Percentiles rank a stretch among this genome's conserved stretches.
These are phyloP conservation scores for Oxalis stricta DNA, from an alignment of 441 rosid genomes.

Conservation along the genomic window DNA sequence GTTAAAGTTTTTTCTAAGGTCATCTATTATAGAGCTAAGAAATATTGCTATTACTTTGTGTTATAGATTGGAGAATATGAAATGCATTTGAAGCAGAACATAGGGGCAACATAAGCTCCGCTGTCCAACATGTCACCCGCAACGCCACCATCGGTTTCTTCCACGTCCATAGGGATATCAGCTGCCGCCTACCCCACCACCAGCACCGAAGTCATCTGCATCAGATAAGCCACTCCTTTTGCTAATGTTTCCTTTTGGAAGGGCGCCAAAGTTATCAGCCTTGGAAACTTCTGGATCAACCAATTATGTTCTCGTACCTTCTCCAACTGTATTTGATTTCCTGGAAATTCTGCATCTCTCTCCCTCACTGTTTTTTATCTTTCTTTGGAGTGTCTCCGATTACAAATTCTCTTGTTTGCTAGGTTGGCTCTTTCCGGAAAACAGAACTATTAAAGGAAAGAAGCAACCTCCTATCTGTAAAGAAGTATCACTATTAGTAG, in stretches of 20 bases:
- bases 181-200: slow-evolving; percentile 23
- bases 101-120: slow-evolving; percentile 39
- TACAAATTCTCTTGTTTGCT: slow-evolving; percentile 4
- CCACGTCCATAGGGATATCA: slow-evolving; percentile 51
- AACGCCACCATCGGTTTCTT: slow-evolving; percentile 52
- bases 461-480: slow-evolving; percentile 54
- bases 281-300: slow-evolving; percentile 69
- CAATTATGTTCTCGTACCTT: slow-evolving; percentile 57
- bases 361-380: too few relatives aligned
- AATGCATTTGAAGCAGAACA: slow-evolving; percentile 72
- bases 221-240: slow-evolving; percentile 50
- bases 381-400: not conserved
- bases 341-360: not conserved
- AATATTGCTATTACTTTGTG: slow-evolving; percentile 5
- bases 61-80: slow-evolving; percentile 83
- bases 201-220: slow-evolving; percentile 34
- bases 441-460: slow-evolving; percentile 66
- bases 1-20: not conserved
- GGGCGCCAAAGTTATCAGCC: slow-evolving; percentile 56
- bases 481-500: slow-evolving; percentile 34
- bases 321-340: slow-evolving; percentile 46
- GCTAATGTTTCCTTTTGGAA: slow-evolving; percentile 40
- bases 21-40: not conserved
- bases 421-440: slow-evolving; percentile 82
- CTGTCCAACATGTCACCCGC: slow-evolving; percentile 47